Evolutionary conservation across 495 filamentous ascomycete species (phyloP).

Genomic region (Penicillium subrubescens): DNA sequence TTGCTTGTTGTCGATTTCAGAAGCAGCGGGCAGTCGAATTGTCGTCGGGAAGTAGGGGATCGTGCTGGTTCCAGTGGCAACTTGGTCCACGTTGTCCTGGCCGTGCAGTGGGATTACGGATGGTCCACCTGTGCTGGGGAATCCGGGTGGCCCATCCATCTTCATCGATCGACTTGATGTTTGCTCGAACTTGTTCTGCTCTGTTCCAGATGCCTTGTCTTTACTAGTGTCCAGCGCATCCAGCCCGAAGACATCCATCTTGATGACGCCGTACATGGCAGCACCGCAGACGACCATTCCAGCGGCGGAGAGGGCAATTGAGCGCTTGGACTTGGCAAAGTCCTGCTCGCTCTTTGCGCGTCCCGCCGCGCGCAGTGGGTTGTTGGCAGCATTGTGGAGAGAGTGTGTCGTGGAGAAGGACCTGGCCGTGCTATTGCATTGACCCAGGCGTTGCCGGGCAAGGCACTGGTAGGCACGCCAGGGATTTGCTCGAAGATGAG

Average conservation of each 20-base stretch:
- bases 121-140: slow-evolving; percentile 35
- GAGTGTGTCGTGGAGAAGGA: slow-evolving; percentile 31
- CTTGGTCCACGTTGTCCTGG: slow-evolving; percentile 64
- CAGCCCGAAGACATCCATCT: slow-evolving; percentile 42
- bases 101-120: slow-evolving; percentile 48
- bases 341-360: slow-evolving; percentile 23
- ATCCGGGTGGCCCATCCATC: slow-evolving; percentile 45
- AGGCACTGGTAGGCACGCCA: slow-evolving; percentile 41
- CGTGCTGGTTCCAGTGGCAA: slow-evolving; percentile 78
- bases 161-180: slow-evolving; percentile 27
- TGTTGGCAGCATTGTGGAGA: slow-evolving; percentile 30
- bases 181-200: slow-evolving; percentile 8
- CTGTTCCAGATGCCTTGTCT: neutral
- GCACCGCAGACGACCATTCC: slow-evolving; percentile 40
- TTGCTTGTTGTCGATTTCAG: slow-evolving; percentile 41
- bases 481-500: slow-evolving; percentile 29
- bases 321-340: slow-evolving; percentile 32
- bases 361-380: slow-evolving; percentile 34
- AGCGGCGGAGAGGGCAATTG: slow-evolving; percentile 37
- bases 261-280: slow-evolving; percentile 44
- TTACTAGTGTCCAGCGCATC: slow-evolving; percentile 18
- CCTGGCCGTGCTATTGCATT: slow-evolving; percentile 14
- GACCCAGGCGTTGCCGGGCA: slow-evolving; percentile 27
- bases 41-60: slow-evolving; percentile 80
- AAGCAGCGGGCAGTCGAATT: slow-evolving; percentile 58